Evolutionary conservation across 768 basidiomycete genomes (phyloP).

Genomic region (Naematelia encephala): DNA sequence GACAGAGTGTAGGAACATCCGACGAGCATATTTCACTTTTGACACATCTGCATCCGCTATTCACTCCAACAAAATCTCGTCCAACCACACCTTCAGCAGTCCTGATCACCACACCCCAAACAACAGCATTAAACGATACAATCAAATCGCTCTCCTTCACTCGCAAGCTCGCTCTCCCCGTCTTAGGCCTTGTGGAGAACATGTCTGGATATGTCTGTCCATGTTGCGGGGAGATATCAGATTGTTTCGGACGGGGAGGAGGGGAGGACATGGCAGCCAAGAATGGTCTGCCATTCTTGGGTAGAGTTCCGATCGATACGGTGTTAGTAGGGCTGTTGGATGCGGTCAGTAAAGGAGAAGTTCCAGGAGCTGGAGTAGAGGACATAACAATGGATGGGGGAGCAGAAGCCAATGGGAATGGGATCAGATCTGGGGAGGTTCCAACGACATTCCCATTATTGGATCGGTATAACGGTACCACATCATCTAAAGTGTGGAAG

Average conservation of each 20-base stretch:
- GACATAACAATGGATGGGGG: slow-evolving; percentile 3
- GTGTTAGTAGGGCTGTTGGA: slow-evolving; percentile 84
- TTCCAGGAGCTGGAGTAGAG: slow-evolving; percentile 16
- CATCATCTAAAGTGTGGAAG: slow-evolving; percentile 67
- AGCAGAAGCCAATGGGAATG: slow-evolving; percentile 24
- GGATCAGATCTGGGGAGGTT: slow-evolving; percentile 10
- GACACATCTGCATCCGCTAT: slow-evolving; percentile 82
- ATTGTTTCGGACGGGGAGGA: slow-evolving; percentile 91
- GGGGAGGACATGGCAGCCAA: slow-evolving; percentile 80
- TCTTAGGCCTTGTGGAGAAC: slow-evolving; percentile 92
- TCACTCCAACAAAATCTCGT: slow-evolving; percentile 52
- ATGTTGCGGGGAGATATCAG: slow-evolving; percentile 91
- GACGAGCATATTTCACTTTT: slow-evolving; percentile 96
- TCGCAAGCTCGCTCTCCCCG: slow-evolving; percentile 75
- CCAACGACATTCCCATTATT: slow-evolving; percentile 57
- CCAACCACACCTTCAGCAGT: slow-evolving; percentile 67
- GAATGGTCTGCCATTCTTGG: slow-evolving; percentile 73
- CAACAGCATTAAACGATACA: slow-evolving; percentile 89
- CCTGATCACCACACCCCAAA: slow-evolving; percentile 96
- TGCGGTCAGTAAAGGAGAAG: slow-evolving; percentile 53
- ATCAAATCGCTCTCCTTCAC: slow-evolving; percentile 97
- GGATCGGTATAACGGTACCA: slow-evolving; percentile 63
- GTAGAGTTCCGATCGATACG: slow-evolving; percentile 87
- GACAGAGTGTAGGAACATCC: slow-evolving; percentile 74
- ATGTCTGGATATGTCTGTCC: slow-evolving; percentile 99